phyloP scores from a whole-genome alignment of 2,329 filamentous ascomycete species.

The Calonectria pteridis region DNA sequence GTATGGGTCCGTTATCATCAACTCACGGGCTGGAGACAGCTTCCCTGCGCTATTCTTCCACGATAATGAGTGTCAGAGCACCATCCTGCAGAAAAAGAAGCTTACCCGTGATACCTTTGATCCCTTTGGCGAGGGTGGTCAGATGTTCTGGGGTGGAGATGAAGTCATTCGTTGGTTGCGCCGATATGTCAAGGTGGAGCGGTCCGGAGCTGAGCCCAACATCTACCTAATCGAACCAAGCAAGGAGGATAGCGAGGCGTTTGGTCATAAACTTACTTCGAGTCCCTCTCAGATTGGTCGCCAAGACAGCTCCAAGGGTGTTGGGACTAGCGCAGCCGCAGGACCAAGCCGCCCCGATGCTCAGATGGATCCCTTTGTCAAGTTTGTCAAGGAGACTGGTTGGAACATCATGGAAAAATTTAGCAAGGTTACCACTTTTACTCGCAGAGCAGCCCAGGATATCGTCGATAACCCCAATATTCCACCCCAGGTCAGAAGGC shows the following conservation, averaged over 20 bases:
- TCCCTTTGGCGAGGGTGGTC: slow-evolving; percentile 85
- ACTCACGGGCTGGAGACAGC: slow-evolving; percentile 89
- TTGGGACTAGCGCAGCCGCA: slow-evolving; percentile 47
- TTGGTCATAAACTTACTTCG: slow-evolving; percentile 73
- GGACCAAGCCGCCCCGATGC: slow-evolving; percentile 68
- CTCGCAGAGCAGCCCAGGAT: slow-evolving; percentile 89
- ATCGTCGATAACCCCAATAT: slow-evolving; percentile 91
- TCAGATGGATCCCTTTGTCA: slow-evolving; percentile 92
- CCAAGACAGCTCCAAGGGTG: slow-evolving; percentile 49
- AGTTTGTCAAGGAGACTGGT: slow-evolving; percentile 92
- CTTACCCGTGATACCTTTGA: slow-evolving; percentile 87
- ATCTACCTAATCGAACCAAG: slow-evolving; percentile 92
- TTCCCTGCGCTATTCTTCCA: slow-evolving; percentile 98
- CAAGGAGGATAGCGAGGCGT: slow-evolving; percentile 85
- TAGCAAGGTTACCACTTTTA: slow-evolving; percentile 97
- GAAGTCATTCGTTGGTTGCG: slow-evolving; percentile 93
- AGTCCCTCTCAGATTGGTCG: slow-evolving; percentile 40
- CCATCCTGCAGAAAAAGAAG: slow-evolving; percentile 93
- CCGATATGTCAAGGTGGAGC: slow-evolving; percentile 84
- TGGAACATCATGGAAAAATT: slow-evolving; percentile 98
- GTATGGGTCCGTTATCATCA: slow-evolving; percentile 96
- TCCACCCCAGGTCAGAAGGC: slow-evolving; percentile 85
- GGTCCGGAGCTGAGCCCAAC: slow-evolving; percentile 87
- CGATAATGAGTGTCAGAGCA: slow-evolving; percentile 95
- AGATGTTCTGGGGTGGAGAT: slow-evolving; percentile 98